Base-by-base conservation (phyloP, 2,329 filamentous ascomycete genomes). In the Hypoxylon rubiginosum region DNA sequence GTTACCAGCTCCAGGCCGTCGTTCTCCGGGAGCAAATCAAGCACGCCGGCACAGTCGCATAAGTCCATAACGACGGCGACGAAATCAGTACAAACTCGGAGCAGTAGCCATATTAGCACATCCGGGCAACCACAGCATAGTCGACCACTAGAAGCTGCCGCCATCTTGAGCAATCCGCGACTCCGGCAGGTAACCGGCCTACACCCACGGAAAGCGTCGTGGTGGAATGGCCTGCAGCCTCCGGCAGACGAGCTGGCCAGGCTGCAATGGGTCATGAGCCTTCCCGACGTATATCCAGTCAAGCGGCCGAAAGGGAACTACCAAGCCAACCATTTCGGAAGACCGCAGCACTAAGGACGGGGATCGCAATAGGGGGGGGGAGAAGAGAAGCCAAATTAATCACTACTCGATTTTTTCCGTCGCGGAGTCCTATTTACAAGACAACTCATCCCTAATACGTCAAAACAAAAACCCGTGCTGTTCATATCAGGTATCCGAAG, bases 121-220 rank as follows among this genome's bases (percentile, higher is more conserved):
- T 34, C 58, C 0, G 49, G 19, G 10, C 56, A 45, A 13, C 13
- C 57, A 9, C 48, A 48, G 11, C 2, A 10, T 32, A 54, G 41
- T 3, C 66, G 46, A 26, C 56, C 64, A n/a, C 62, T 69, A 17
- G 67, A 68, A 32, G 62, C 64, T 9, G 58, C 54, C 4, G 26
- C 64, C 5, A 68, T 72, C 53, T 53, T 72, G 24, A 64, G 24
- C 26, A 54, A 70, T 48, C 66, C 70, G 4, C 61, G 71, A 8
- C 50, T 73, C 9, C 71, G 66, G 11, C 67, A 72, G 45, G 72
- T 71, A 11, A 75, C 73, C 4, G 73, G 73, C 5, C 10, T 75
- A 24, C 61, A 71, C 15, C 71, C 70, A 8, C 53, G 62, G 13
- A 71, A 70, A 28, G 28, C 65, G 9, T 49, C 55, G 26, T 61